A percentile compares a stretch with the other conserved stretches of the same genome.
These are phyloP conservation scores for Falciphora oryzae DNA, from an alignment of 2,329 filamentous ascomycete species.

Conservation along the genomic window DNA sequence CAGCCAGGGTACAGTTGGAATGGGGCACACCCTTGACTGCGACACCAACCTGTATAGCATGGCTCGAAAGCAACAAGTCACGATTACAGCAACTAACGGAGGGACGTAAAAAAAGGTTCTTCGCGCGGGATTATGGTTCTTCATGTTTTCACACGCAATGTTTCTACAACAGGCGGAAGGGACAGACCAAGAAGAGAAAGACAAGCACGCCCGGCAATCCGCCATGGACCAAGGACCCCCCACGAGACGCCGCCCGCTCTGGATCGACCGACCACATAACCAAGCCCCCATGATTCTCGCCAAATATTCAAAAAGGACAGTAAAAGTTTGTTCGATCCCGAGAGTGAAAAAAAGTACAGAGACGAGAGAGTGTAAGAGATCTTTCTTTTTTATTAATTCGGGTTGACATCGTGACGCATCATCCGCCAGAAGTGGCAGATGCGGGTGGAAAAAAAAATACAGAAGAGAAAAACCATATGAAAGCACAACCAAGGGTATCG, in stretches of 20 bases:
- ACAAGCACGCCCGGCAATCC: background rate
- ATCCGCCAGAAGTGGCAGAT: background rate
- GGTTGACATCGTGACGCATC: background rate
- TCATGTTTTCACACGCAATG: background rate
- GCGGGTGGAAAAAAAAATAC: background rate
- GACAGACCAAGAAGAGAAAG: background rate
- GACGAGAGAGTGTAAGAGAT: background rate
- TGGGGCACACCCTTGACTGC: no score
- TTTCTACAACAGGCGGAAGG: background rate
- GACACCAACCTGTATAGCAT: no score
- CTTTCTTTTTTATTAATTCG: background rate
- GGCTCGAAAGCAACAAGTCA: background rate
- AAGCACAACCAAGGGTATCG: constrained; percentile 21
- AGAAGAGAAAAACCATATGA: constrained; percentile 8
- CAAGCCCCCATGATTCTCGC: background rate
- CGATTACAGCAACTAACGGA: background rate
- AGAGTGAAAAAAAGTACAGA: background rate
- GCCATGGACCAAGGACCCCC: background rate
- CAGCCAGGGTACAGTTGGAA: no score
- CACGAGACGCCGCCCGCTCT: no score
- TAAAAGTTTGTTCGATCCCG: background rate
- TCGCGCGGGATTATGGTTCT: background rate
- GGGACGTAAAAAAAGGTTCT: no score
- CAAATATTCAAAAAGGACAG: background rate
- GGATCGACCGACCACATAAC: background rate